A percentile compares a stretch with the other conserved stretches of the same genome.
These are phyloP conservation scores for Bocquillonia castaneifolia DNA, from an alignment of 441 rosid genomes.

Conservation along the genomic window DNA sequence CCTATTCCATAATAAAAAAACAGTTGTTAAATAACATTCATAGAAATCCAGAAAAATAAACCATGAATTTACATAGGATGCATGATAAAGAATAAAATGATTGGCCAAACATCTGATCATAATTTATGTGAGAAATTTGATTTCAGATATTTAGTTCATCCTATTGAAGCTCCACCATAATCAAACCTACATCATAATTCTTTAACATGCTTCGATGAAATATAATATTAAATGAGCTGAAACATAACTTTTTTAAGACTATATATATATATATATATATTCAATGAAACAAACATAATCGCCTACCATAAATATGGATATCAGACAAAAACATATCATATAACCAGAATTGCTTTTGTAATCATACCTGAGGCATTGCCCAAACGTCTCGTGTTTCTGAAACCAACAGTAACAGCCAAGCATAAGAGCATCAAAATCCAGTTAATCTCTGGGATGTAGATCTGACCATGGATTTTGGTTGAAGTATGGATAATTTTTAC, in stretches of 20 bases:
- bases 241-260: neutral
- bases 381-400: constrained; percentile 75
- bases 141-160: neutral
- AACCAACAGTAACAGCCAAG: constrained; percentile 87
- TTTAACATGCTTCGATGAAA: constrained; percentile 10
- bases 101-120: neutral
- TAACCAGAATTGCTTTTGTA: neutral
- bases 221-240: neutral
- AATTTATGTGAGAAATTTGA: neutral
- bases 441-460: constrained; percentile 92
- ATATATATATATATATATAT: neutral
- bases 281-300: constrained; percentile 7
- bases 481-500: constrained; percentile 94
- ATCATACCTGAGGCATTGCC: constrained; percentile 90
- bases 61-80: neutral
- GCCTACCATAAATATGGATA: neutral
- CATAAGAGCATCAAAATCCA: constrained; percentile 85
- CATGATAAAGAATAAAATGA: neutral
- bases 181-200: neutral
- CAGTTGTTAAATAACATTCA: neutral
- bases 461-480: constrained; percentile 91
- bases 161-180: neutral
- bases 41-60: constrained; percentile 3
- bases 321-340: neutral
- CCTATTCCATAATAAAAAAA: constrained; percentile 40